Percentiles rank a stretch among this genome's conserved stretches.
These are phyloP conservation scores for Hippophae gyantsensis DNA, from an alignment of 306 rosid species.

Conservation along the genomic window DNA sequence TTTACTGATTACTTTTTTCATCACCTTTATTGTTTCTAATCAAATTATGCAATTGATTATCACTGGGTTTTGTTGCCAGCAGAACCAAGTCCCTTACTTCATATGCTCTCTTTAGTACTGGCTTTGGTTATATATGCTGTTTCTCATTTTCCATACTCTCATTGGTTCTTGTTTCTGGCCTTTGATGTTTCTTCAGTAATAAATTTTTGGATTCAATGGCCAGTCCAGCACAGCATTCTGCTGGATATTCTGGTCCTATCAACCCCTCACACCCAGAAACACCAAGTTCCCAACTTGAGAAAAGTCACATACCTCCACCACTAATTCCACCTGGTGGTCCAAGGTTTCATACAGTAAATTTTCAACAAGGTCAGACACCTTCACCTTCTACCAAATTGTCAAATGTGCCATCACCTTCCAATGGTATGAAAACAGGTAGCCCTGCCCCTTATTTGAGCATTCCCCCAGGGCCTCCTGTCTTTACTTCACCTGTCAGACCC, in stretches of 20 bases:
- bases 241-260: constrained; percentile 36
- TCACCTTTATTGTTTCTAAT: constrained; percentile 1
- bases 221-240: constrained; percentile 53
- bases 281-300: constrained; percentile 35
- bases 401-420: constrained; percentile 42
- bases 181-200: constrained; percentile 12
- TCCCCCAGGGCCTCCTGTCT: constrained; percentile 99
- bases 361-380: constrained; percentile 58
- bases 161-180: constrained; percentile 28
- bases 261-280: constrained; percentile 36
- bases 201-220: constrained; percentile 42
- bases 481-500: constrained; percentile 85
- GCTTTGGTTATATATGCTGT: constrained; percentile 7
- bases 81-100: neutral
- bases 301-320: constrained; percentile 37
- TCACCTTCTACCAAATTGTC: constrained; percentile 40
- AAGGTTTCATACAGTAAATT: constrained; percentile 48
- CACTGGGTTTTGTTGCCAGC: constrained; percentile 4
- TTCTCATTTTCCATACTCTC: constrained; percentile 25
- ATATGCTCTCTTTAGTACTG: neutral
- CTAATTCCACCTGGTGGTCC: constrained; percentile 31
- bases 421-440: constrained; percentile 55
- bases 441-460: constrained; percentile 77
- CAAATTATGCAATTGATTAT: constrained; percentile 2
- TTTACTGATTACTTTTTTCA: constrained; percentile 16